These are phyloP conservation scores for Geranium brycei DNA, from an alignment of 345 rosid species.

Conservation along the genomic window DNA sequence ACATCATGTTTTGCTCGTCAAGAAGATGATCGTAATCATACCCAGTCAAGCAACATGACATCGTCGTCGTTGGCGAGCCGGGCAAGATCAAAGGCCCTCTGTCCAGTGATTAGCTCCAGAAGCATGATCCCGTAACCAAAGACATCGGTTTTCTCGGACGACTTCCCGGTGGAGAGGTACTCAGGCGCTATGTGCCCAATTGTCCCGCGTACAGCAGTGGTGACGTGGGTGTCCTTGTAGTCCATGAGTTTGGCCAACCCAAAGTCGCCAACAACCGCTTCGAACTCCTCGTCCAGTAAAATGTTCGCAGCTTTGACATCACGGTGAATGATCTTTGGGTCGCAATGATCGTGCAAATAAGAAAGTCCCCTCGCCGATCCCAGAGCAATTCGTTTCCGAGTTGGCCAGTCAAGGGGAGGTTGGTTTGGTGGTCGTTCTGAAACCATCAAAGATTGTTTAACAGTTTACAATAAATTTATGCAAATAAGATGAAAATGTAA, in stretches of 20 bases:
- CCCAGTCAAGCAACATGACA: conserved; percentile 98
- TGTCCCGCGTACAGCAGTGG: conserved; percentile 94
- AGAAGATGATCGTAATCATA: conserved; percentile 11
- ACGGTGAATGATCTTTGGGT: conserved; percentile 94
- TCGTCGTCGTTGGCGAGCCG: conserved; percentile 93
- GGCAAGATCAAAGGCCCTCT: conserved; percentile 95
- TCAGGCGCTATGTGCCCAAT: conserved; percentile 97
- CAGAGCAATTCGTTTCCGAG: conserved; percentile 70
- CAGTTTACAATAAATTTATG: not conserved
- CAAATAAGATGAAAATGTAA: not conserved
- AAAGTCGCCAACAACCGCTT: conserved; percentile 97
- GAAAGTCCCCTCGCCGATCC: conserved; percentile 96
- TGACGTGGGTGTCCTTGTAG: conserved; percentile 95
- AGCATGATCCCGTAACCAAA: conserved; percentile 98
- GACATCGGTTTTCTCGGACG: conserved; percentile 95
- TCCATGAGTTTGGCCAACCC: conserved; percentile 96
- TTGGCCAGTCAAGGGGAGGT: conserved; percentile 86
- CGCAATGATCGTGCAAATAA: conserved; percentile 94
- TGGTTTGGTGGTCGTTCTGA: conserved; percentile 75
- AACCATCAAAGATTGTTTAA: conserved; percentile 9
- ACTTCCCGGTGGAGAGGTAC: conserved; percentile 87
- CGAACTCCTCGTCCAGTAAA: conserved; percentile 85
- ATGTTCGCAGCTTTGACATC: conserved; percentile 98
- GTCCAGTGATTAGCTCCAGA: conserved; percentile 86
- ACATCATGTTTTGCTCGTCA: too few species aligned